Percentiles rank a stretch among this genome's conserved stretches.
Evolutionary conservation across 768 basidiomycete genomes (phyloP).

Genomic region (Terana coerulea): DNA sequence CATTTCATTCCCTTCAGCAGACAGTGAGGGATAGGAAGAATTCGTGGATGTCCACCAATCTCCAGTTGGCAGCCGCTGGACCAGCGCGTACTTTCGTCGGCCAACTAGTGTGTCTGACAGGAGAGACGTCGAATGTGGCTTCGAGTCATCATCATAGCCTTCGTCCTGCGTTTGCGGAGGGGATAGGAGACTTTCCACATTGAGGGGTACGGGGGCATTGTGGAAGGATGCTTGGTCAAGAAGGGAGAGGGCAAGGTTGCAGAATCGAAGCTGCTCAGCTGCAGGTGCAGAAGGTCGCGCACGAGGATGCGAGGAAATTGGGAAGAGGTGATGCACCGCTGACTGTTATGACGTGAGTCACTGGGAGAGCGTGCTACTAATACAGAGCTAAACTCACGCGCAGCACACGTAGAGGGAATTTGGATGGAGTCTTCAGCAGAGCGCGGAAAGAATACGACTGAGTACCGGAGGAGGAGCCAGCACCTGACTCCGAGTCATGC

Average conservation of each 20-base stretch:
- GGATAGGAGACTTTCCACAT: slow-evolving; percentile 41
- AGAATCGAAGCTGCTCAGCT: slow-evolving; percentile 69
- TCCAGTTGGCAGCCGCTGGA: slow-evolving; percentile 73
- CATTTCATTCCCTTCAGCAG: slow-evolving; percentile 35
- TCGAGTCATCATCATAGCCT: slow-evolving; percentile 20
- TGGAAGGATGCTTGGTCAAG: slow-evolving; percentile 65
- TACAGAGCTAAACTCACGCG: slow-evolving; percentile 40
- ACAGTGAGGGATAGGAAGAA: slow-evolving; percentile 36
- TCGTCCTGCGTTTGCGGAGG: slow-evolving; percentile 17
- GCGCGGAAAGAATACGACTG: slow-evolving; percentile 48
- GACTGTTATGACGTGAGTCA: slow-evolving; percentile 34
- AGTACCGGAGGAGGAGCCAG: slow-evolving; percentile 17
- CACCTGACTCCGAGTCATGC: slow-evolving; percentile 27
- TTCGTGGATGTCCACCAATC: slow-evolving; percentile 78
- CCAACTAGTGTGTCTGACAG: slow-evolving; percentile 22
- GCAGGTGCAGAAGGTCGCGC: slow-evolving; percentile 61
- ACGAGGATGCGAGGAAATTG: slow-evolving; percentile 64
- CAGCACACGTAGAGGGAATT: slow-evolving; percentile 52
- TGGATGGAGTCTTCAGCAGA: slow-evolving; percentile 49
- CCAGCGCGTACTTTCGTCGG: slow-evolving; percentile 64
- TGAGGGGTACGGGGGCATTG: slow-evolving; percentile 41
- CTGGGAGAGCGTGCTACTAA: slow-evolving; percentile 5
- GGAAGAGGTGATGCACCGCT: slow-evolving; percentile 64
- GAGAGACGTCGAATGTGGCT: slow-evolving; percentile 25
- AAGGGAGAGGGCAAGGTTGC: slow-evolving; percentile 66